Evolutionary conservation across 2,329 filamentous ascomycete species (phyloP).

Genomic region (Piedraia hortae): DNA sequence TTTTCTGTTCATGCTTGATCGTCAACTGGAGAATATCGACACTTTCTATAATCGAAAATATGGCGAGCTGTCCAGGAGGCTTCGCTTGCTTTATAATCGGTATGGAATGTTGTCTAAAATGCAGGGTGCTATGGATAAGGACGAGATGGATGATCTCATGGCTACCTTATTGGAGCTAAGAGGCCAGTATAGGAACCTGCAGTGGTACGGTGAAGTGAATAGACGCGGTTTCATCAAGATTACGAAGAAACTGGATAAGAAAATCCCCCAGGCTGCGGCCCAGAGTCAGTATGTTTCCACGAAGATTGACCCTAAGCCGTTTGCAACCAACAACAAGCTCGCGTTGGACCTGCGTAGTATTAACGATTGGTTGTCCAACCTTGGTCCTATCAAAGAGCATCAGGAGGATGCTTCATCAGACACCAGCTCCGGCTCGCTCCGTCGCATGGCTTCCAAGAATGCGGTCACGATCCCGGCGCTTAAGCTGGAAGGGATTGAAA

Average conservation of each 20-base stretch:
- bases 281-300: conserved; percentile 71
- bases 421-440: conserved; percentile 36
- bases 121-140: conserved; percentile 47
- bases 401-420: conserved; percentile 46
- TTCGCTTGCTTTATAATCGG: conserved; percentile 65
- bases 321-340: conserved; percentile 45
- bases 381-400: conserved; percentile 46
- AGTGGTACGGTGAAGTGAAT: conserved; percentile 97
- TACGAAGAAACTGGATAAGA: conserved; percentile 96
- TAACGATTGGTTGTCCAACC: conserved; percentile 70
- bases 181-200: conserved; percentile 63
- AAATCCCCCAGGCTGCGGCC: conserved; percentile 40
- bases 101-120: conserved; percentile 51
- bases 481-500: conserved; percentile 43
- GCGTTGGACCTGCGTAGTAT: conserved; percentile 35
- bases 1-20: conserved; percentile 89
- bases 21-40: conserved; percentile 91
- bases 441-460: conserved; percentile 47
- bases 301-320: conserved; percentile 69
- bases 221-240: conserved; percentile 89
- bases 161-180: conserved; percentile 71
- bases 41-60: conserved; percentile 93
- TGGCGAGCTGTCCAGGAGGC: conserved; percentile 51
- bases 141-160: conserved; percentile 78
- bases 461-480: conserved; percentile 42